Percentiles rank a stretch among this genome's conserved stretches.
Conservation (phyloP, 1,284 basidiomycete species). For the Irpex sp. region DNA sequence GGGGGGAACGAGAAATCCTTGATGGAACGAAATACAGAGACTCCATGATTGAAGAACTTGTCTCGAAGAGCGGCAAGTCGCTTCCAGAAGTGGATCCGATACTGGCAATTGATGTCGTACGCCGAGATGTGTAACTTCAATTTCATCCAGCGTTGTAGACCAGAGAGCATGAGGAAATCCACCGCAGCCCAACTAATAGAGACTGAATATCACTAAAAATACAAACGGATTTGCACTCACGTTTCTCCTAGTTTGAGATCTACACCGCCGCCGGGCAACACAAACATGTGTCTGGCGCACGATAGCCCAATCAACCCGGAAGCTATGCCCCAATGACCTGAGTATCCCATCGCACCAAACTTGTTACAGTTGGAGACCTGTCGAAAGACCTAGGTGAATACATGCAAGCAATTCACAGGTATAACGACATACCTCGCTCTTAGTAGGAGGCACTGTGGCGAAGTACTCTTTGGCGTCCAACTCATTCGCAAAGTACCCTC, state of each 20-base stretch:
- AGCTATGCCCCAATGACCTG: conserved; percentile 2
- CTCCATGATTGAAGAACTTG: too few species aligned
- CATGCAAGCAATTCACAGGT: too few species aligned
- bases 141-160: conserved; percentile 1
- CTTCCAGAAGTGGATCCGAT: conserved; percentile 5
- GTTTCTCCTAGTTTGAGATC: conserved; percentile 10
- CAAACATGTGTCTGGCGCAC: conserved; percentile 13
- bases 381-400: too few species aligned
- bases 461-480: conserved; percentile 1
- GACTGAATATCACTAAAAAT: not conserved
- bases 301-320: conserved; percentile 8
- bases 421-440: not conserved
- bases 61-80: not conserved
- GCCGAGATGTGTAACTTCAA: conserved; percentile 4
- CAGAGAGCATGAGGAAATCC: conserved; percentile 7
- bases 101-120: conserved; percentile 15
- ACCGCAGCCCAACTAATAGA: conserved; percentile 4
- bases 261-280: conserved; percentile 6
- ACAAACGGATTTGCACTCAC: not conserved
- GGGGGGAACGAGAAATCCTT: not conserved
- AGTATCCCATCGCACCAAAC: conserved; percentile 9
- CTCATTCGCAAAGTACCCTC: conserved; percentile 12
- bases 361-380: conserved; percentile 8
- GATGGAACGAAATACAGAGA: not conserved
- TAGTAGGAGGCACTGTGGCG: not conserved